These are phyloP conservation scores for Erodium moschatum DNA, from an alignment of 441 rosid species.

Conservation along the genomic window DNA sequence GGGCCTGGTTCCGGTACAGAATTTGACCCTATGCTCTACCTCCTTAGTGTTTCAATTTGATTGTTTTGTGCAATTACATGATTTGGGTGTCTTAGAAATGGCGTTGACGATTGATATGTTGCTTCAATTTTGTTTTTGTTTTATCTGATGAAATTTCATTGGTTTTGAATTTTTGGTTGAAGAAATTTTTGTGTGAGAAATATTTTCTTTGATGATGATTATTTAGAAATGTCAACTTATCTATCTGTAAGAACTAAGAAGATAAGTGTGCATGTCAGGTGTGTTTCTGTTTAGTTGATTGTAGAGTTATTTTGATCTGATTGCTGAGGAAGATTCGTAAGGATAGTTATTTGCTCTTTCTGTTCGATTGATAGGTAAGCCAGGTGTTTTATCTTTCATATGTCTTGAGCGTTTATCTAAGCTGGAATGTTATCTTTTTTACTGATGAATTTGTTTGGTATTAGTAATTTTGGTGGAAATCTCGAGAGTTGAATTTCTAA, in stretches of 20 bases:
- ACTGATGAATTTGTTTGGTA: too few species aligned
- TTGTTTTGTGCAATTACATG: neutral
- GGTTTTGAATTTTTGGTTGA: neutral
- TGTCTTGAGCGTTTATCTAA: too few species aligned
- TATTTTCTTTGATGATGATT: neutral
- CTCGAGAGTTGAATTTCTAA: too few species aligned
- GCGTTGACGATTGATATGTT: neutral
- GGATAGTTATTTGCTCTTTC: too few species aligned
- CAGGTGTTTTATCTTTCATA: too few species aligned
- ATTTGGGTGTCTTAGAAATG: neutral
- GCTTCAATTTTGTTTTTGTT: neutral
- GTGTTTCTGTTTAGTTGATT: neutral
- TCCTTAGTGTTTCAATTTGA: neutral
- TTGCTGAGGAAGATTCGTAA: too few species aligned
- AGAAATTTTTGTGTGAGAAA: neutral
- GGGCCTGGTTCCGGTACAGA: constrained; percentile 36
- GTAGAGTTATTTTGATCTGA: neutral
- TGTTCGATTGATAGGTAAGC: too few species aligned
- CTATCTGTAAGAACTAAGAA: too few species aligned
- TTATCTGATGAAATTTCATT: neutral
- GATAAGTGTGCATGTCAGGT: neutral
- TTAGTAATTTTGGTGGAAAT: too few species aligned
- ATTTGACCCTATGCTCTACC: neutral
- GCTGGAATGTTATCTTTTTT: too few species aligned
- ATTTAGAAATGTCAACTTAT: neutral